A percentile compares a stretch with the other conserved stretches of the same genome.
Evolutionary conservation across 148 eudicot genomes (phyloP).

Genomic region (Camellia lanceoleosa): DNA sequence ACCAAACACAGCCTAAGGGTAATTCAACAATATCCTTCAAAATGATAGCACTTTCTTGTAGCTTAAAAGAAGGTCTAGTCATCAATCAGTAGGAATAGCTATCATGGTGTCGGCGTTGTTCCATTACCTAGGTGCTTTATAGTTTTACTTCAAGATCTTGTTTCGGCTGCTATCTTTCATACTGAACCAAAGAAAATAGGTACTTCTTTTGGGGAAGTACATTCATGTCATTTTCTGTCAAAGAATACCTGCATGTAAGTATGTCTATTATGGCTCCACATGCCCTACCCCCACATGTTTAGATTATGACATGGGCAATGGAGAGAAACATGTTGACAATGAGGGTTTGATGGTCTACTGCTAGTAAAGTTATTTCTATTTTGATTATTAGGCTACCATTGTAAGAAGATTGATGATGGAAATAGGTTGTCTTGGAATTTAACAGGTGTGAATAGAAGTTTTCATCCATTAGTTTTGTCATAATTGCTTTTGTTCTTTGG

Average conservation of each 20-base stretch:
- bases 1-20: background rate
- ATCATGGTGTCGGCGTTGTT: background rate
- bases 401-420: background rate
- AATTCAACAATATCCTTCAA: background rate
- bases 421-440: background rate
- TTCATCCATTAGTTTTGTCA: background rate
- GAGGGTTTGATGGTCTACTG: background rate
- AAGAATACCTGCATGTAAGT: background rate
- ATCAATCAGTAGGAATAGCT: background rate
- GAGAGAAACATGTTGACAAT: background rate
- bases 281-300: background rate
- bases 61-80: no score
- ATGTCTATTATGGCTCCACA: background rate
- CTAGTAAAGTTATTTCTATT: background rate
- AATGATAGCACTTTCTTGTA: background rate
- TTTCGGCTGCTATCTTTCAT: background rate
- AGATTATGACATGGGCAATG: background rate
- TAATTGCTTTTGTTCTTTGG: background rate
- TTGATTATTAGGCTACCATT: background rate
- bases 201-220: background rate
- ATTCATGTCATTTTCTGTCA: background rate
- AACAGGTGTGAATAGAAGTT: background rate
- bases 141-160: background rate
- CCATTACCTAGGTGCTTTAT: background rate
- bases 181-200: no score